Percentiles rank a stretch among this genome's conserved stretches.
Conservation (phyloP, 768 basidiomycete genomes). For the Mycena galopus region DNA sequence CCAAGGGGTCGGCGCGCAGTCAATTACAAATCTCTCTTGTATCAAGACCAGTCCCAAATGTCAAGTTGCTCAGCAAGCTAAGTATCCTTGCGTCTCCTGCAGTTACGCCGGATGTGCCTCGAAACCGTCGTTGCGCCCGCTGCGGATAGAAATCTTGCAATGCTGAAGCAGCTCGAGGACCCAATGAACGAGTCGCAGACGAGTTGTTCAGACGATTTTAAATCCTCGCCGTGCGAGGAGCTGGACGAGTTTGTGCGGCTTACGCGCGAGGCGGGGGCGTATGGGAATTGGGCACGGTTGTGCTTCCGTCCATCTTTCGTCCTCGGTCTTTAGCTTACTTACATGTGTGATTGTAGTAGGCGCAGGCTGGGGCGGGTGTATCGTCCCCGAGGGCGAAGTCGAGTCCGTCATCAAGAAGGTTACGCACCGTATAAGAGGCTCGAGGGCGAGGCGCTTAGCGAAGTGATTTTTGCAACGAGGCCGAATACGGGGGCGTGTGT, state of each 20-base stretch:
- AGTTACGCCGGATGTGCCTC: slow-evolving; percentile 79
- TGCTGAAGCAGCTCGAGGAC: slow-evolving; percentile 68
- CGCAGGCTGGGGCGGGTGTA: slow-evolving; percentile 94
- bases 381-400: slow-evolving; percentile 76
- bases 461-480: slow-evolving; percentile 86
- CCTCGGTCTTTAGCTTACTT: not conserved
- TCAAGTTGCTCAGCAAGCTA: slow-evolving; percentile 66
- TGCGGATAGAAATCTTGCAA: slow-evolving; percentile 39
- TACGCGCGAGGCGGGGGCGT: slow-evolving; percentile 78
- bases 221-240: slow-evolving; percentile 88
- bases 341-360: slow-evolving; percentile 57
- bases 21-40: not conserved
- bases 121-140: slow-evolving; percentile 54
- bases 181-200: slow-evolving; percentile 86
- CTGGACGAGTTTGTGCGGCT: slow-evolving; percentile 76
- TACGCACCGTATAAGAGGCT: slow-evolving; percentile 78
- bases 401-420: slow-evolving; percentile 74
- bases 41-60: slow-evolving; percentile 49
- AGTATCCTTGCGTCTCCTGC: slow-evolving; percentile 80
- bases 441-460: slow-evolving; percentile 67
- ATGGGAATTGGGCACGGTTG: slow-evolving; percentile 88
- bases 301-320: slow-evolving; percentile 35
- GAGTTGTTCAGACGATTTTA: slow-evolving; percentile 76
- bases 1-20: not conserved
- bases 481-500: slow-evolving; percentile 84